phyloP scores from a whole-genome alignment of 2,329 filamentous ascomycete species.

The Chaetomium sp. region DNA sequence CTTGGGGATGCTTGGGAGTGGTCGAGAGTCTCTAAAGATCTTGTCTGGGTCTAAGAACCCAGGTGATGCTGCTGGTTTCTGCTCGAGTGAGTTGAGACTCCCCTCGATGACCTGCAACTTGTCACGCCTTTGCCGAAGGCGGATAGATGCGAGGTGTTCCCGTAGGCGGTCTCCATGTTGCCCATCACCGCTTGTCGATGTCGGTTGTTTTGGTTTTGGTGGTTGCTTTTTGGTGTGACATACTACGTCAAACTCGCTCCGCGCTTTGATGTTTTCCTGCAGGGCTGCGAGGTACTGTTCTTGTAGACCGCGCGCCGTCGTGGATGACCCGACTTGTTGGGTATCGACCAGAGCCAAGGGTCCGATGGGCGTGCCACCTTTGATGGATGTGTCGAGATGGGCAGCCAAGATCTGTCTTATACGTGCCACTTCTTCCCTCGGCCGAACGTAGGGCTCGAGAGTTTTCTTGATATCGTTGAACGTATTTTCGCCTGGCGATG shows the following conservation, averaged over 20 bases:
- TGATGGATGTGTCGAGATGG: slow-evolving; percentile 44
- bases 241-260: slow-evolving; percentile 39
- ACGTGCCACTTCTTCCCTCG: slow-evolving; percentile 50
- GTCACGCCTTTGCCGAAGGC: slow-evolving; percentile 46
- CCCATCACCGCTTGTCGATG: background rate
- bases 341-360: slow-evolving; percentile 45
- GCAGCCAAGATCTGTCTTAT: slow-evolving; percentile 50
- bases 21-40: slow-evolving; percentile 39
- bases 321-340: slow-evolving; percentile 20
- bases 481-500: slow-evolving; percentile 28
- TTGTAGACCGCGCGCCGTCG: slow-evolving; percentile 42
- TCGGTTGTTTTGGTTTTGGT: background rate
- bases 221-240: slow-evolving; percentile 11
- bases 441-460: slow-evolving; percentile 48
- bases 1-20: slow-evolving; percentile 46
- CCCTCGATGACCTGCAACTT: slow-evolving; percentile 44
- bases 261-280: slow-evolving; percentile 45
- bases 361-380: slow-evolving; percentile 36
- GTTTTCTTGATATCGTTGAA: slow-evolving; percentile 35
- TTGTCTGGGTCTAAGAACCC: slow-evolving; percentile 45
- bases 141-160: slow-evolving; percentile 46
- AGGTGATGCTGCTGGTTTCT: slow-evolving; percentile 45
- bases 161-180: slow-evolving; percentile 32
- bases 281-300: slow-evolving; percentile 51
- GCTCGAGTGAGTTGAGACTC: slow-evolving; percentile 44